Base-by-base conservation (phyloP, 805 yeast species). In the Torulaspora indica region DNA sequence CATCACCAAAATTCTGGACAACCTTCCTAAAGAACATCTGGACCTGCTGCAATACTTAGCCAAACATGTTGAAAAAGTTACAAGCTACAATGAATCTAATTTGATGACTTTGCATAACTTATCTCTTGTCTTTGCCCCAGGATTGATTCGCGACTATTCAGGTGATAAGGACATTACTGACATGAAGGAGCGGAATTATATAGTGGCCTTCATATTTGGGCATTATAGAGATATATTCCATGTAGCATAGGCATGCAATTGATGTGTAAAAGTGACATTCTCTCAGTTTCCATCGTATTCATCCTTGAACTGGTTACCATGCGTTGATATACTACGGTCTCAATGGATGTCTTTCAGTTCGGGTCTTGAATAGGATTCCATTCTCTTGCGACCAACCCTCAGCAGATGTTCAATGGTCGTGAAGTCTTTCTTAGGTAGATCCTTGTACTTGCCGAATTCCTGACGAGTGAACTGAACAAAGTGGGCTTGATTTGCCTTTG, bases 121-220 rank as follows among this genome's bases (percentile, higher is more conserved):
- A 42, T 82, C 96, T 0, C 87, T 93, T 35, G 96, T 91, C 6
- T 93, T 93, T 72, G 95, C 96, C 1, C 98, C 98, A 3, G 88
- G 96, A 6, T 67, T 93, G 35, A 82, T 89, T 0, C 74, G 95
- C 38, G 95, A 88, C 56, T 68, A 74, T 47, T 74, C 79, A 32
- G 90, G 95, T 6, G 88, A 84, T 52, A 76, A 82, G 43, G 98
- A 93, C 63, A 78, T 93, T 62, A 58, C 72, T 42, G 98, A 93
- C 63, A 87, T 88, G 85, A 84, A 83, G 20, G 74, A 79, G 40
- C 76, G 91, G 60, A 88, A 86, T 52, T 82, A 78, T 30, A 79
- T 82, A 22, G 82, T 93, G 3, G 96, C 88, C 61, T 75, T 84
- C 54, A 65, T 91, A 48, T 67, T 85, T 40, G 70, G 69, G 34